These are phyloP conservation scores for Pythium periplocum DNA, from an alignment of 352 stramenopile species.

Conservation along the genomic window DNA sequence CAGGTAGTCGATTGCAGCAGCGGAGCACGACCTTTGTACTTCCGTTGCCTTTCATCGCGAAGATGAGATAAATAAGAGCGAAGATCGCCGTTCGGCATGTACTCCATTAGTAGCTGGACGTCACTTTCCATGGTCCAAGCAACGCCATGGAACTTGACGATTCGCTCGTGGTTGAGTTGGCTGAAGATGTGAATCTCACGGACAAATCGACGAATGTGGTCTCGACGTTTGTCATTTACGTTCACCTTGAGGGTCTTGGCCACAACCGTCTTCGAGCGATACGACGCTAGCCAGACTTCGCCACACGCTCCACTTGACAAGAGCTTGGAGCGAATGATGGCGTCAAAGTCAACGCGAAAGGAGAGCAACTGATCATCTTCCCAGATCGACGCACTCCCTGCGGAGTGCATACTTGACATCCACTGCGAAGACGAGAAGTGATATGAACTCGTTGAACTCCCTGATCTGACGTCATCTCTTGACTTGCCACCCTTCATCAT, in stretches of 20 bases:
- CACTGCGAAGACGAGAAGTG: no score
- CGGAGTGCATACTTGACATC: not conserved
- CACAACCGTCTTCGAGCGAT: not conserved
- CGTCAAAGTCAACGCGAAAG: conserved; percentile 5
- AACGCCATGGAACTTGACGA: conserved; percentile 11
- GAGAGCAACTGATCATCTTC: not conserved
- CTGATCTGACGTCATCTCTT: no score
- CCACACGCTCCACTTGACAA: not conserved
- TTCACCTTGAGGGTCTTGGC: not conserved
- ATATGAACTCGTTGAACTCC: no score
- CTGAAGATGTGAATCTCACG: conserved; percentile 6
- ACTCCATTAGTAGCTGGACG: conserved; percentile 13
- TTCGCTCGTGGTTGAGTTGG: conserved; percentile 5
- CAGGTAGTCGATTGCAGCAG: conserved; percentile 22
- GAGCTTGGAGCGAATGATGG: not conserved
- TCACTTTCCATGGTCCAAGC: conserved; percentile 10
- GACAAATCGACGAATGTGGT: not conserved
- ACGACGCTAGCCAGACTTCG: not conserved
- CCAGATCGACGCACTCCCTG: not conserved
- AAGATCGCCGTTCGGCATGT: conserved; percentile 13
- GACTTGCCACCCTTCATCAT: no score
- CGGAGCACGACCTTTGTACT: conserved; percentile 16
- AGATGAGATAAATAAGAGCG: conserved; percentile 1
- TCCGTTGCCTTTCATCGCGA: not conserved
- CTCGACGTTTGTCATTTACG: not conserved